Evolutionary conservation across 345 rosid genomes (phyloP), one percentile per base, ranked within the genome.

Genomic region (Tarenaya hassleriana): DNA sequence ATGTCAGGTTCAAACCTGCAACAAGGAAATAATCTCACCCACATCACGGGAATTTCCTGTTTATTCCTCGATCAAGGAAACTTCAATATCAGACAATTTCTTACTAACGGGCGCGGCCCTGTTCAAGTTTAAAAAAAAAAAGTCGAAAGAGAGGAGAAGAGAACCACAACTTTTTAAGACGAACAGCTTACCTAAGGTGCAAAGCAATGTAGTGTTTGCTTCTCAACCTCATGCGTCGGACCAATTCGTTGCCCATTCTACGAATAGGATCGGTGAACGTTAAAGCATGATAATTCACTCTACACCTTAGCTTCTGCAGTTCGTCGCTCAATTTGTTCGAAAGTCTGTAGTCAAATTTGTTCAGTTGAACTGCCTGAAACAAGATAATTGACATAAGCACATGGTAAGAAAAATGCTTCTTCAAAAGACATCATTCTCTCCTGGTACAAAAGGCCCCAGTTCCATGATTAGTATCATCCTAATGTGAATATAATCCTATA

Each of bases 1-100:
- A 94, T 94, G 59, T 88, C 99, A 16, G 97, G 89, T 62, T 94
- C 99, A 76, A 85, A 94, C 80, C 98, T 85, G 76, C 32, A 49
- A 68, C 58, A 67, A 63, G 69, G 58, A 50, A 41, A 14, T 45
- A 19, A 14, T 44, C 46, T 55, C 58, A 66, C 40, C 1, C 13
- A 35, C 51, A 57, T 66, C 63, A 67, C 61, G 27, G 61, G 43
- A 24, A 55, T 50, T 33, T 10, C 12, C 33, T 17, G 7, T 48
- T 9, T 15, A 8, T 50, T 24, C 41, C 37, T 40, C 34, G 40
- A 11, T 14, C 24, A 1, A 9, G 50, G 32, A 45, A n/a, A 9
- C 21, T 45, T 45, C 1, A 14, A 24, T 24, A 24, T 24, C 29
- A 24, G 29, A 24, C 29, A 24, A 24, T 5, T 2, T 24, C 5